phyloP scores from a whole-genome alignment of 148 eudicot genomes.

The Cornus controversa region DNA sequence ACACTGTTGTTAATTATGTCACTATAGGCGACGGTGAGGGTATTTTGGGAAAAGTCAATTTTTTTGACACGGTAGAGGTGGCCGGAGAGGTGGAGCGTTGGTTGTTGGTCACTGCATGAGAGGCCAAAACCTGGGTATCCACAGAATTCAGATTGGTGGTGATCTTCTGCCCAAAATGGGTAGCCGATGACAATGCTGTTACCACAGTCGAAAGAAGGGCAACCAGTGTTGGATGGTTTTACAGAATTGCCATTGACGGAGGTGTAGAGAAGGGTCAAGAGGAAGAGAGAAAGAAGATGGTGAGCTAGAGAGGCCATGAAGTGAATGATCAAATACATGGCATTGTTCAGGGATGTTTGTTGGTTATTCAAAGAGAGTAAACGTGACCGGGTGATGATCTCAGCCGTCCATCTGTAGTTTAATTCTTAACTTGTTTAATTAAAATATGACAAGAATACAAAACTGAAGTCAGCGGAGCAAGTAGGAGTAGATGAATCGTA shows the following conservation, averaged over 20 bases:
- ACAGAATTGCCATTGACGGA: not conserved
- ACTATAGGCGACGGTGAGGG: not conserved
- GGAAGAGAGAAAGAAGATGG: not conserved
- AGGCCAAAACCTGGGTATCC: slow-evolving; percentile 17
- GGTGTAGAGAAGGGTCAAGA: not conserved
- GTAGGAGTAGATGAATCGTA: not conserved
- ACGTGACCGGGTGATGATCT: not conserved
- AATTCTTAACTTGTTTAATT: not conserved
- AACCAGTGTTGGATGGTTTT: not conserved
- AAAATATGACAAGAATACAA: not conserved
- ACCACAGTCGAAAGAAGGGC: slow-evolving; percentile 13
- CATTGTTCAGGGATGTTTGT: not conserved
- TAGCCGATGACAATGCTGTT: not conserved
- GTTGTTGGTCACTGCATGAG: slow-evolving; percentile 4
- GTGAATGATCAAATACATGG: not conserved
- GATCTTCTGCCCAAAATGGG: slow-evolving; percentile 16
- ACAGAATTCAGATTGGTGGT: slow-evolving; percentile 2
- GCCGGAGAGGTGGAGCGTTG: slow-evolving; percentile 5
- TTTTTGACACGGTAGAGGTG: slow-evolving; percentile 9
- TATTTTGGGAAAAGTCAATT: slow-evolving; percentile 7
- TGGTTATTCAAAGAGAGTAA: not conserved
- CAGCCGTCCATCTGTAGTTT: not conserved
- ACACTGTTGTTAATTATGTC: not conserved
- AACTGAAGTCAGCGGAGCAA: slow-evolving; percentile 10
- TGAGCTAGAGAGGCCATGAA: slow-evolving; percentile 13